These are phyloP conservation scores for Lycium ferocissimum DNA, from an alignment of 257 asterid genomes.

Conservation along the genomic window DNA sequence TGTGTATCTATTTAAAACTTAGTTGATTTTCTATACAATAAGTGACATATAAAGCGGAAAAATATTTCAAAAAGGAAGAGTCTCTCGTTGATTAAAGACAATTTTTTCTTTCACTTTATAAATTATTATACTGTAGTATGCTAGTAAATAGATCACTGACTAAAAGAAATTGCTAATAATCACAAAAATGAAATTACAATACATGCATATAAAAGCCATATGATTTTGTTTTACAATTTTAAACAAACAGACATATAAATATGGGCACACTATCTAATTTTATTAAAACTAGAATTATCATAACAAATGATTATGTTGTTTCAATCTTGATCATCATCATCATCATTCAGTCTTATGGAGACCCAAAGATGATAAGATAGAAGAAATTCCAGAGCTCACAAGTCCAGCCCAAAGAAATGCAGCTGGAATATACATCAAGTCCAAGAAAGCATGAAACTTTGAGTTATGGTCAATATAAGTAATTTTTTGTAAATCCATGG, in stretches of 20 bases:
- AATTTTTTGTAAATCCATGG: slow-evolving; percentile 21
- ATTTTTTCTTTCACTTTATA: no score
- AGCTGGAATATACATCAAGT: slow-evolving; percentile 26
- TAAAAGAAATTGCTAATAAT: neutral
- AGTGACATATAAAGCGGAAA: no score
- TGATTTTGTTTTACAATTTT: neutral
- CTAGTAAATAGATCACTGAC: neutral
- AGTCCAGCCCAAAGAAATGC: slow-evolving; percentile 27
- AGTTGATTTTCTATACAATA: no score
- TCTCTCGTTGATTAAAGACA: no score
- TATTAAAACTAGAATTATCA: neutral
- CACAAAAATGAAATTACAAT: neutral
- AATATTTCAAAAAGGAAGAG: no score
- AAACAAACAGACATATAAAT: neutral
- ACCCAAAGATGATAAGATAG: slow-evolving; percentile 27
- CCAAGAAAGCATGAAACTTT: slow-evolving; percentile 2
- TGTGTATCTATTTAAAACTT: no score
- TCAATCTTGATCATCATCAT: neutral
- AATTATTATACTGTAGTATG: no score
- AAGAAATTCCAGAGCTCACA: slow-evolving; percentile 16
- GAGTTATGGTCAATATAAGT: neutral
- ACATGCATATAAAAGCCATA: neutral
- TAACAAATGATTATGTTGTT: neutral
- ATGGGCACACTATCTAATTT: neutral
- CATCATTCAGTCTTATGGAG: slow-evolving; percentile 2